Conservation (phyloP, 768 basidiomycete genomes). For the Lactarius sanguifluus region DNA sequence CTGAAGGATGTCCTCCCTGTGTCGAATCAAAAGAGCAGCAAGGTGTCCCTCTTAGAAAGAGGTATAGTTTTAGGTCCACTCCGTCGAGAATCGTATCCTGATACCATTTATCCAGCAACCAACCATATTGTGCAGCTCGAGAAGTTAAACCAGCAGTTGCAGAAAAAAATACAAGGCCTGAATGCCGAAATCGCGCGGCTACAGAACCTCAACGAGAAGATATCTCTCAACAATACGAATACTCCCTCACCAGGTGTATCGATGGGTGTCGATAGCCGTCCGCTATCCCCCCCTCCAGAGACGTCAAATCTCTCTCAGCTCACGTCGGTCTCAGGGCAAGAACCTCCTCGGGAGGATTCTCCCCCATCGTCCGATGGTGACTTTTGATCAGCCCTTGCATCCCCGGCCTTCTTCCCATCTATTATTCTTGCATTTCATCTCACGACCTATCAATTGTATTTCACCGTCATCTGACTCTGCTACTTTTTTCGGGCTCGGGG, state of each 20-base stretch:
- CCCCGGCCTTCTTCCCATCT: constrained; percentile 29
- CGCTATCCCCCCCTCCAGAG: constrained; percentile 67
- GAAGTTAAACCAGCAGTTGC: constrained; percentile 68
- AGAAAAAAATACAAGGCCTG: constrained; percentile 60
- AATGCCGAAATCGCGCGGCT: constrained; percentile 72
- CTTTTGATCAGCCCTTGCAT: constrained; percentile 33
- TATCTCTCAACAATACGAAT: constrained; percentile 61
- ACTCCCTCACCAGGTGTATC: constrained; percentile 54
- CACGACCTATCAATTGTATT: constrained; percentile 33
- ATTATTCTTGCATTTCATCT: constrained; percentile 30
- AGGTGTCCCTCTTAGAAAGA: constrained; percentile 85
- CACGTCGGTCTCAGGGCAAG: constrained; percentile 57
- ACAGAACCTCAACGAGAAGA: constrained; percentile 78
- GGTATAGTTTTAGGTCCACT: constrained; percentile 44
- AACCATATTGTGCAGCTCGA: constrained; percentile 76
- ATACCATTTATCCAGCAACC: constrained; percentile 51
- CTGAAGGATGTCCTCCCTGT: constrained; percentile 85
- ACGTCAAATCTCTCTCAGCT: constrained; percentile 46
- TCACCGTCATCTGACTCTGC: constrained; percentile 35
- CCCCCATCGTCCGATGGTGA: constrained; percentile 41
- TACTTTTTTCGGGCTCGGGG: constrained; percentile 19
- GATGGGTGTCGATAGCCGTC: constrained; percentile 46
- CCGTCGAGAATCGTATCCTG: constrained; percentile 14
- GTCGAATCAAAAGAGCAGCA: constrained; percentile 89
- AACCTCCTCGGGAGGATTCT: constrained; percentile 63